Base-by-base conservation (phyloP, 1,284 basidiomycete genomes). In the Sanghuangporus sanghuang region DNA sequence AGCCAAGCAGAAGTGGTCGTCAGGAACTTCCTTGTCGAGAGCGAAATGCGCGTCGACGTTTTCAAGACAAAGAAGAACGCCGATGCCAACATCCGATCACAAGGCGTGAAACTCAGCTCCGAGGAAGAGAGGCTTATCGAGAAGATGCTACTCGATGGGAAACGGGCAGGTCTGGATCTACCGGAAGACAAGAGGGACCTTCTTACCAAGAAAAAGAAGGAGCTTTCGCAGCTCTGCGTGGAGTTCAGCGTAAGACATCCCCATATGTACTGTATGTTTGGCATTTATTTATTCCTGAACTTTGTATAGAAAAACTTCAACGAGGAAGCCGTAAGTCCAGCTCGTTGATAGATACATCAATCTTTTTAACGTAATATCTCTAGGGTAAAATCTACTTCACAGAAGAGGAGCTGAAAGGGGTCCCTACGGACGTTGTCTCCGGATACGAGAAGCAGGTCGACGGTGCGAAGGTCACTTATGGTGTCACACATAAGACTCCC, bases 251-350 rank as follows among this genome's bases (percentile, higher is more conserved):
- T 90, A 69, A 69, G 86, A 74, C 11, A 48, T 32, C 60, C 27
- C 21, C n/a, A n/a, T n/a, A n/a, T 16, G 44, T 9, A 56, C 23
- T 58, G n/a, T 61, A 11, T 38, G 21, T 11, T 50, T 11, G 14
- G 9, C 42, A 56, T 55, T 11, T 36, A 58, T 21, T 53, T 14
- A 38, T 16, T 42, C 3, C 32, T 52, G 16, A 61, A n/a, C n/a
- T 46, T 56, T 44, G n/a, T 27, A 54, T 68, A 91, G 85, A 91
- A 90, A 87, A 92, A 92, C 75, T 91, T 87, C 74, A 93, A 93
- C 69, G 90, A 94, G 73, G 92, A 94, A 71, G 87, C 87, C 61
- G 90, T 90, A 68, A 55, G 76, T 46, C 55, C 23, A 14, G 16
- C 39, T 27, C 16, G 40, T 55, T 2, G 18, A n/a, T n/a, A n/a